phyloP scores from a whole-genome alignment of 2,329 filamentous ascomycete genomes.

The Aspergillus novofumigatus region DNA sequence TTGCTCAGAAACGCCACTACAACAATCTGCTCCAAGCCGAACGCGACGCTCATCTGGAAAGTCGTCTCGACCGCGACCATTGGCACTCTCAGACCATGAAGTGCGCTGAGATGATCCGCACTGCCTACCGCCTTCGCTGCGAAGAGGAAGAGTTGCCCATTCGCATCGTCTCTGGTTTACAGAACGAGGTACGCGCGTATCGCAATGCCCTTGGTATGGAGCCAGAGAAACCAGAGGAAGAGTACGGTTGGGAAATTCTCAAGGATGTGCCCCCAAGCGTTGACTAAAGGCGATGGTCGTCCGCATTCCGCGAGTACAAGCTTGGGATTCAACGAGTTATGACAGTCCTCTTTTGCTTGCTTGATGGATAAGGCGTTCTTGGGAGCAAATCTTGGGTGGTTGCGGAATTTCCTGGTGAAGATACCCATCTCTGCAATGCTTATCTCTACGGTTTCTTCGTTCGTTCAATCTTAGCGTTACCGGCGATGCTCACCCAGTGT shows the following conservation, averaged over 20 bases:
- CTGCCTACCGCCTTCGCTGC: slow-evolving; percentile 44
- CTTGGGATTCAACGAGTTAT: slow-evolving; percentile 15
- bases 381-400: slow-evolving; percentile 14
- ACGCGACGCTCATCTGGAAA: slow-evolving; percentile 46
- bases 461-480: not conserved
- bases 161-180: slow-evolving; percentile 43
- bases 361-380: slow-evolving; percentile 18
- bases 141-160: slow-evolving; percentile 46
- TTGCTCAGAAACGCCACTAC: slow-evolving; percentile 46
- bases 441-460: slow-evolving; percentile 12
- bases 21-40: slow-evolving; percentile 49
- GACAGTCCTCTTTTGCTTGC: slow-evolving; percentile 12
- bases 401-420: slow-evolving; percentile 17
- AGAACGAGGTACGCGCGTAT: slow-evolving; percentile 47
- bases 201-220: slow-evolving; percentile 47
- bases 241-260: slow-evolving; percentile 47
- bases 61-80: slow-evolving; percentile 47
- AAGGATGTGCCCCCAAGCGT: slow-evolving; percentile 38
- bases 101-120: slow-evolving; percentile 47
- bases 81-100: slow-evolving; percentile 47
- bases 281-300: slow-evolving; percentile 20
- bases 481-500: not conserved
- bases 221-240: slow-evolving; percentile 45
- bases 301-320: not conserved
- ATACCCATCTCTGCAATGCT: slow-evolving; percentile 22